phyloP scores from a whole-genome alignment of 352 stramenopile species.

The Phytopythium litorale region DNA sequence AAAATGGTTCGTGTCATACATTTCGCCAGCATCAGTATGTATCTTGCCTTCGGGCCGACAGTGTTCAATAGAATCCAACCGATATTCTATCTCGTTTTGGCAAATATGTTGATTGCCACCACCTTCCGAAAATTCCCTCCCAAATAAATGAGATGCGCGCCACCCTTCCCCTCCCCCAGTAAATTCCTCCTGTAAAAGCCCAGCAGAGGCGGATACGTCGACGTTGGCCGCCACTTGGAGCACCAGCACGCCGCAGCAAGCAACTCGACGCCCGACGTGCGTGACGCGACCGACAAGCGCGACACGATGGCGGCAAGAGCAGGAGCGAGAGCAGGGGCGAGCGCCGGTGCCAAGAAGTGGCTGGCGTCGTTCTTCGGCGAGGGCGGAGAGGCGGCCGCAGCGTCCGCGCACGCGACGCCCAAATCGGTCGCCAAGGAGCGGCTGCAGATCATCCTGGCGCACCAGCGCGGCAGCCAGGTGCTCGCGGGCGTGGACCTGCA shows the following conservation, averaged over 20 bases:
- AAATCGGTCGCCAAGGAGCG: slow-evolving; percentile 86
- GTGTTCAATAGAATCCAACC: too few species aligned
- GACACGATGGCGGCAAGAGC: slow-evolving; percentile 43
- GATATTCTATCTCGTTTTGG: too few species aligned
- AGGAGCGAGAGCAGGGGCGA: slow-evolving; percentile 32
- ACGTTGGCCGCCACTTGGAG: background rate
- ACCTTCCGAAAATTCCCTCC: background rate
- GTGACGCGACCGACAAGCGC: background rate
- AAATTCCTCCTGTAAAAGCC: background rate
- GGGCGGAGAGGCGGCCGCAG: slow-evolving; percentile 16
- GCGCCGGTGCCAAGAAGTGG: slow-evolving; percentile 66
- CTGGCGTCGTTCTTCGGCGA: slow-evolving; percentile 72
- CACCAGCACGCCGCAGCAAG: background rate
- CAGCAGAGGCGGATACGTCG: background rate
- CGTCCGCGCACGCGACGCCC: slow-evolving; percentile 25
- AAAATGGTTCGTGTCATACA: too few species aligned
- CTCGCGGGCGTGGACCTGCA: slow-evolving; percentile 79
- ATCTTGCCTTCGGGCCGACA: too few species aligned
- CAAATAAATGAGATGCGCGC: slow-evolving; percentile 1
- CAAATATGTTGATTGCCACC: background rate
- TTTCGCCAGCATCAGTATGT: too few species aligned
- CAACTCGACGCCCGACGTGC: background rate
- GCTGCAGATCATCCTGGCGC: slow-evolving; percentile 87
- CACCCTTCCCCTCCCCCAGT: background rate
- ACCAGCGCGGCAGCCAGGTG: slow-evolving; percentile 82